These are phyloP conservation scores for Chlorella ohadii DNA, from an alignment of 139 green algal genomes.

Conservation along the genomic window DNA sequence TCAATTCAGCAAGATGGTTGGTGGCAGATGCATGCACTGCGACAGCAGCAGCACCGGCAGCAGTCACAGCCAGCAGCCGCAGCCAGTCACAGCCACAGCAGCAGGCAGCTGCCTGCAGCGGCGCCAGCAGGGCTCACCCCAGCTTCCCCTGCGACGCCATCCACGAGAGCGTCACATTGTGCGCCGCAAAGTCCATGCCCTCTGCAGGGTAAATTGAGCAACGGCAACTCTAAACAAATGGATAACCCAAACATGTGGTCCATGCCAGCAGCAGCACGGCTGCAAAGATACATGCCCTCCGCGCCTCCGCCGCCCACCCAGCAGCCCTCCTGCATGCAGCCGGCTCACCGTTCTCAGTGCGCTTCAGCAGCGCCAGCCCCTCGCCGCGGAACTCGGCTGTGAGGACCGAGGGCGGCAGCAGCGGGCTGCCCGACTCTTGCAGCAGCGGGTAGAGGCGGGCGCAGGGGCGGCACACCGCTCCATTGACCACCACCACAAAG, in stretches of 20 bases:
- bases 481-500: slow-evolving; percentile 62
- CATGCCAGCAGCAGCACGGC: no score
- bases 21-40: no score
- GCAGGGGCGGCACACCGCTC: slow-evolving; percentile 69
- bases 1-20: no score
- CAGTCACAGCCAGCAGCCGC: neutral
- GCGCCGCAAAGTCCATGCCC: slow-evolving; percentile 83
- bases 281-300: no score
- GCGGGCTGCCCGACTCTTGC: slow-evolving; percentile 14
- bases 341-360: slow-evolving; percentile 66
- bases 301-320: no score
- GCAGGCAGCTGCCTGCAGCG: neutral
- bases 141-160: slow-evolving; percentile 28
- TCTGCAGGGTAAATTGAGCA: slow-evolving; percentile 26
- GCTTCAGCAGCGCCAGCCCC: slow-evolving; percentile 55
- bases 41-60: neutral
- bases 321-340: no score
- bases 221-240: no score
- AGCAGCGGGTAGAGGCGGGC: slow-evolving; percentile 49
- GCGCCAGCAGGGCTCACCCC: neutral
- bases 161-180: slow-evolving; percentile 76
- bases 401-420: slow-evolving; percentile 17
- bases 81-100: neutral
- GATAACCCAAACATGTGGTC: no score
- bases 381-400: neutral